Percentiles rank a stretch among this genome's conserved stretches.
Evolutionary conservation across 768 basidiomycete species (phyloP).

Genomic region (Tubosaeta brunneosetosa): DNA sequence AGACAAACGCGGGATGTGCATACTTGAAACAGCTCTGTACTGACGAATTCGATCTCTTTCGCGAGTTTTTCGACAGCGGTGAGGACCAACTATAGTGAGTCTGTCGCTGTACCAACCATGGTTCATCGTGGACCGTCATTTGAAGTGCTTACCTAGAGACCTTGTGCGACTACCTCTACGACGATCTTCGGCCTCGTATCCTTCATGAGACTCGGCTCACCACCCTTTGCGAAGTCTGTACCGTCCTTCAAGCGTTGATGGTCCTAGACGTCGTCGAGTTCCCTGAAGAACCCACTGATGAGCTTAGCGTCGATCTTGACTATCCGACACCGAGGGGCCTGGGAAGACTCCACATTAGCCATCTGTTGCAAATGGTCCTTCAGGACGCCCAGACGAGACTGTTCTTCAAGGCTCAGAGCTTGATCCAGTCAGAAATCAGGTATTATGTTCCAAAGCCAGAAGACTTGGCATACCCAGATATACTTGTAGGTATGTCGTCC

Average conservation of each 20-base stretch:
- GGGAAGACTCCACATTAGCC: constrained; percentile 68
- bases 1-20: constrained; percentile 90
- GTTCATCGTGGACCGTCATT: constrained; percentile 4
- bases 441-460: constrained; percentile 73
- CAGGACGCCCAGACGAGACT: constrained; percentile 95
- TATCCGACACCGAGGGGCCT: constrained; percentile 38
- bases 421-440: constrained; percentile 84
- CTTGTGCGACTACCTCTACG: constrained; percentile 91
- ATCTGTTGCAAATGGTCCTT: constrained; percentile 81
- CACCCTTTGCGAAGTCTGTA: constrained; percentile 91
- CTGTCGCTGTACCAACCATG: neutral
- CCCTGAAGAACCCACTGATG: constrained; percentile 26
- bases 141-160: constrained; percentile 84
- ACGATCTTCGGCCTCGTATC: constrained; percentile 92
- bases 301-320: constrained; percentile 39
- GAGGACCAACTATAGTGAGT: constrained; percentile 69
- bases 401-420: constrained; percentile 93
- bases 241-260: constrained; percentile 93
- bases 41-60: constrained; percentile 84
- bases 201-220: constrained; percentile 87
- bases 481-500: constrained; percentile 56
- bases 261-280: constrained; percentile 68
- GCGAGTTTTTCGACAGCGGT: constrained; percentile 83
- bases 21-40: constrained; percentile 89
- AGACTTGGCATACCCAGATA: constrained; percentile 85